Percentiles rank a stretch among this genome's conserved stretches.
These are phyloP conservation scores for Gamsiella multidivaricata DNA, from an alignment of 192 early-diverging fungal genomes.

Conservation along the genomic window DNA sequence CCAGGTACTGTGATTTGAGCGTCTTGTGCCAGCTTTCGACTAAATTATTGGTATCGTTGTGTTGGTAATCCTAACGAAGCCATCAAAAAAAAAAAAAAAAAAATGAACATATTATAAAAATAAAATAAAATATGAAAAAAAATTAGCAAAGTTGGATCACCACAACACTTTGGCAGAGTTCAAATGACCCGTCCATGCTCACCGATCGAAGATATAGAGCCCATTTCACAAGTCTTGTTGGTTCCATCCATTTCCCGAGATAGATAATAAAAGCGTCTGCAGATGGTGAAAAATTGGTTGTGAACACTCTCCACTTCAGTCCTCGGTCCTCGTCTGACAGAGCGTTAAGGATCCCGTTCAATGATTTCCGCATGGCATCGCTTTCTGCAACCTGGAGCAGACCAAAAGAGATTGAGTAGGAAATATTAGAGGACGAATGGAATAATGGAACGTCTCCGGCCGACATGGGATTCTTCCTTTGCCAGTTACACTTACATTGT, in stretches of 20 bases:
- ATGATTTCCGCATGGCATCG: neutral
- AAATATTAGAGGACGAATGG: too few species aligned
- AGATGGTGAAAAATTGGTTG: neutral
- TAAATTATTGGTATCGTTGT: neutral
- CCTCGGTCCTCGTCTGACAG: neutral
- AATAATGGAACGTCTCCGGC: too few species aligned
- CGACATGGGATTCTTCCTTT: too few species aligned
- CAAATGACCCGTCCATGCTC: neutral
- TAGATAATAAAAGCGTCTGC: neutral
- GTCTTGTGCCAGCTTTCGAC: too few species aligned
- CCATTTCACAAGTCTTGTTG: neutral
- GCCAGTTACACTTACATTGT: too few species aligned
- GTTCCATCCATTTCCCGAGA: neutral
- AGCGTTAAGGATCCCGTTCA: neutral
- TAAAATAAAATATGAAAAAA: too few species aligned
- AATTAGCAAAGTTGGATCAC: too few species aligned
- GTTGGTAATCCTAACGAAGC: neutral
- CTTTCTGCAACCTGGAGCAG: neutral
- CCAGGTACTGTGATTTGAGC: neutral
- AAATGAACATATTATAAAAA: neutral
- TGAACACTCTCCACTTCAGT: neutral
- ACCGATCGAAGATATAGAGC: constrained; percentile 1
- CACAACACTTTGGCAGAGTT: neutral
- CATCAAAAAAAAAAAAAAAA: neutral
- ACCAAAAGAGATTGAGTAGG: too few species aligned